These are phyloP conservation scores for Sanghuangporus weigelae DNA, from an alignment of 1,284 basidiomycete species.

Conservation along the genomic window DNA sequence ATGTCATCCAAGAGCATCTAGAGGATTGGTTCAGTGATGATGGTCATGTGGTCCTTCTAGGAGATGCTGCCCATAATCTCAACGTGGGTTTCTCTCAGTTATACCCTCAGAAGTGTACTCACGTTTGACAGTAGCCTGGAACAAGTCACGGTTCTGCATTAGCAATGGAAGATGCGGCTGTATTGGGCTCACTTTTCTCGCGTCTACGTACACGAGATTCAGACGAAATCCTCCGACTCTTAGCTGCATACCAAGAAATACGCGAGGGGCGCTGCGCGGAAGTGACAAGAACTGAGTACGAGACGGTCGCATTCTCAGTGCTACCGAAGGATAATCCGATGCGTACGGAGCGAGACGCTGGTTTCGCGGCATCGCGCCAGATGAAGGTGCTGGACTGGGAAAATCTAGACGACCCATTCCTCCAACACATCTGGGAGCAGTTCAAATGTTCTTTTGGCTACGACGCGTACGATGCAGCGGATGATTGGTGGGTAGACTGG, in stretches of 20 bases:
- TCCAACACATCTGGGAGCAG: slow-evolving; percentile 13
- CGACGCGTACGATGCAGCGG: slow-evolving; percentile 17
- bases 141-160: slow-evolving; percentile 12
- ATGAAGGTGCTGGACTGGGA: slow-evolving; percentile 13
- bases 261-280: slow-evolving; percentile 34
- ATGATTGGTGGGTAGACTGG: slow-evolving; percentile 19
- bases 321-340: slow-evolving; percentile 32
- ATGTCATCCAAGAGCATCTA: slow-evolving; percentile 9
- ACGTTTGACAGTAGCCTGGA: slow-evolving; percentile 4
- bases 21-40: slow-evolving; percentile 48
- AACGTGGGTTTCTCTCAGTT: slow-evolving; percentile 20
- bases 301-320: slow-evolving; percentile 33
- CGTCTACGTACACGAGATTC: slow-evolving; percentile 34
- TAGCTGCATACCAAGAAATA: slow-evolving; percentile 49
- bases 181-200: slow-evolving; percentile 54
- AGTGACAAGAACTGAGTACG: slow-evolving; percentile 30
- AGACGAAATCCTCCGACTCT: slow-evolving; percentile 47
- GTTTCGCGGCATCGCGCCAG: slow-evolving; percentile 27
- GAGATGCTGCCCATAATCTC: slow-evolving; percentile 44
- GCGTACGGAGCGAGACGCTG: slow-evolving; percentile 37
- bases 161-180: slow-evolving; percentile 50
- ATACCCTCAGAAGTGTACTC: background rate
- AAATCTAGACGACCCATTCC: slow-evolving; percentile 3
- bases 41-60: slow-evolving; percentile 38
- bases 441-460: slow-evolving; percentile 15